Conservation (phyloP, 176 grass and related monocot species). For the Oryza australiensis region DNA sequence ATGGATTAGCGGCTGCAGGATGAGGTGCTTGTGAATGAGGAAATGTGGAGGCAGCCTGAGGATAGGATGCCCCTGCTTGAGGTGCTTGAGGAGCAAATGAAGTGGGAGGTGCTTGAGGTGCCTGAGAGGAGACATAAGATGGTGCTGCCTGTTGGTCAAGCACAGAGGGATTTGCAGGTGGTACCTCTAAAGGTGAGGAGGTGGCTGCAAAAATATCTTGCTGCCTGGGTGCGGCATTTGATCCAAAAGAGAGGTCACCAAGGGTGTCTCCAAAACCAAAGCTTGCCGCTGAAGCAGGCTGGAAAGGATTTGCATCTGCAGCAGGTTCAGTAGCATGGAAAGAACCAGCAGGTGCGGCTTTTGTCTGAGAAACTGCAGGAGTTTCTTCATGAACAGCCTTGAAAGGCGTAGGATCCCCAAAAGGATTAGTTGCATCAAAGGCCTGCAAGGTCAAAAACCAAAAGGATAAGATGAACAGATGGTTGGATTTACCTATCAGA, state of each 20-base stretch:
- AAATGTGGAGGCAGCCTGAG: conserved; percentile 27
- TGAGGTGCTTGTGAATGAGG: conserved; percentile 40
- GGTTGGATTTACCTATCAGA: not conserved
- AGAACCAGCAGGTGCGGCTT: conserved; percentile 46
- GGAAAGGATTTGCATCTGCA: conserved; percentile 53
- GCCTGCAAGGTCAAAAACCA: conserved; percentile 24
- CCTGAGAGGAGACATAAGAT: conserved; percentile 31
- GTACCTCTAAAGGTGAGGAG: conserved; percentile 35
- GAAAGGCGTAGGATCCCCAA: conserved; percentile 85
- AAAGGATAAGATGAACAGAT: conserved; percentile 17
- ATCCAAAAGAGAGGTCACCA: conserved; percentile 60
- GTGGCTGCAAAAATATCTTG: conserved; percentile 54
- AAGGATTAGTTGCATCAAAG: conserved; percentile 74
- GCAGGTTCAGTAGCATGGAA: conserved; percentile 43
- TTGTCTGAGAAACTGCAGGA: conserved; percentile 48
- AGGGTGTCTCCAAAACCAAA: conserved; percentile 85
- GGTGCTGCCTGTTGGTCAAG: conserved; percentile 30
- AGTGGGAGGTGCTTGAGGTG: conserved; percentile 2
- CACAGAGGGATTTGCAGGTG: conserved; percentile 25
- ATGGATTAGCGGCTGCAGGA: conserved; percentile 23
- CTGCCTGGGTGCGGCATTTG: conserved; percentile 32
- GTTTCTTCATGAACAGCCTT: conserved; percentile 63
- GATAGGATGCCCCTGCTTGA: conserved; percentile 32
- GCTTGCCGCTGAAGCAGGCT: conserved; percentile 45
- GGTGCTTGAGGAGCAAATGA: conserved; percentile 27